Percentiles rank a stretch among this genome's conserved stretches.
These are phyloP conservation scores for Sporothrix variecibatus DNA, from an alignment of 2,329 filamentous ascomycete species.

Conservation along the genomic window DNA sequence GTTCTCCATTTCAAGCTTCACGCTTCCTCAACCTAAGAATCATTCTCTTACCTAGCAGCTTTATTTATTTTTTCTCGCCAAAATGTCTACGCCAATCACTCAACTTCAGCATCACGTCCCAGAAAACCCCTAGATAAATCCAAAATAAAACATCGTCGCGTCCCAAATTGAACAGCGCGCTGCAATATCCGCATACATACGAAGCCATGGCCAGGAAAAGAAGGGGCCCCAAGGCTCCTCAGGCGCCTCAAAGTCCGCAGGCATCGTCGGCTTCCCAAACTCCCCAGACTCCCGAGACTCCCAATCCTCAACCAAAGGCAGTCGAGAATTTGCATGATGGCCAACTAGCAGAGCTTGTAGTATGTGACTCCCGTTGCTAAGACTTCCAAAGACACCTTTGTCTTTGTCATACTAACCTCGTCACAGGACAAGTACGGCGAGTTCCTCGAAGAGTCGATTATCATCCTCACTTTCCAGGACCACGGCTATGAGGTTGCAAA, in stretches of 20 bases:
- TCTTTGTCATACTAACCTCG: not conserved
- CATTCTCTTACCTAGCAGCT: not conserved
- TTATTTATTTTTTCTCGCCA: not conserved
- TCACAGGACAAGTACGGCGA: slow-evolving; percentile 69
- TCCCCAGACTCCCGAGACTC: not conserved
- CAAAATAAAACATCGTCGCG: not conserved
- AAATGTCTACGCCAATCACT: slow-evolving; percentile 10
- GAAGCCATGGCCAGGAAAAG: not conserved
- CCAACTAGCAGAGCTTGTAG: slow-evolving; percentile 15
- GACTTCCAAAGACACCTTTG: too few relatives aligned
- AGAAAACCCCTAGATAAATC: not conserved
- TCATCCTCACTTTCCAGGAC: slow-evolving; percentile 75
- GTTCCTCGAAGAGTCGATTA: slow-evolving; percentile 73
- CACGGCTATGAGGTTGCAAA: slow-evolving; percentile 61
- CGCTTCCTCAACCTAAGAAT: not conserved
- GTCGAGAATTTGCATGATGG: not conserved
- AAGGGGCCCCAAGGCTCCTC: not conserved
- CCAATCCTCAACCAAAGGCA: not conserved
- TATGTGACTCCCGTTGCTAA: not conserved
- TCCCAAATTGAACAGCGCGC: not conserved
- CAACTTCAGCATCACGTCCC: not conserved
- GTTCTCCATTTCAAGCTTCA: not conserved
- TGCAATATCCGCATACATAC: not conserved
- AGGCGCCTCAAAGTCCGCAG: not conserved
- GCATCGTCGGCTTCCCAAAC: not conserved